Evolutionary conservation across 352 stramenopile species (phyloP), one percentile per base, ranked within the genome.

Genomic region (Hyaloperonospora brassicae): DNA sequence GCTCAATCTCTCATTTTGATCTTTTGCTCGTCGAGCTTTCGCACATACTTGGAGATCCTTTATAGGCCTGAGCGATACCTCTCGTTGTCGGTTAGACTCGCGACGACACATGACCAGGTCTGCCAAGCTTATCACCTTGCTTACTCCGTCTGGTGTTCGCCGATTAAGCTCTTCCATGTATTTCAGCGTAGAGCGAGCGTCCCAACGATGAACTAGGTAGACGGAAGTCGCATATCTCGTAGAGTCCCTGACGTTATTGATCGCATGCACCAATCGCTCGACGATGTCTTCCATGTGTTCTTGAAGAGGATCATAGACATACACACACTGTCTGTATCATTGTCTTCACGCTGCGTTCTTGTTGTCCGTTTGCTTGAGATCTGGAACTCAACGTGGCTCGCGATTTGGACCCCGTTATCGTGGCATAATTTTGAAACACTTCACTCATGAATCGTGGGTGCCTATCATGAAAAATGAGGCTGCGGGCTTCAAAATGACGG

Each of bases 271-370:
- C 5, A 54, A 5, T 5, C 17, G n/a, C 40, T 49, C 40, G 0
- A 10, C 50, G 23, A 56, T 49, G 2, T 49, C 50, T 23, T 56
- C 39, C 40, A n/a, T 44, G 5, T 56, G 27, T 31, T 31, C 39
- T 12, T 56, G 39, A 2, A 48, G 50, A 13, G 50, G 50, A 21
- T 55, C 24, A 24, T 55, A 24, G 0, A 38, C 38, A 17, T 55
- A 47, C 6, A 30, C 49, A 10, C 6, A 55, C 30, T 5, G 46
- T 30, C 30, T 42, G n/a, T 8, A 52, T 42, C 17, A 52, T 34
- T 2, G 46, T 21, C 6, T 52, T 52, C 30, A 52, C 46, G 17
- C 30, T 43, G 1, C 46, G 12, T 21, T 44, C n/a, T 11, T 52
- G 47, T 24, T 44, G 14, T 4, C 31, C 17, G 17, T 52, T 52